These are phyloP conservation scores for Eucalyptus tenuipes DNA, from an alignment of 345 rosid species.

Conservation along the genomic window DNA sequence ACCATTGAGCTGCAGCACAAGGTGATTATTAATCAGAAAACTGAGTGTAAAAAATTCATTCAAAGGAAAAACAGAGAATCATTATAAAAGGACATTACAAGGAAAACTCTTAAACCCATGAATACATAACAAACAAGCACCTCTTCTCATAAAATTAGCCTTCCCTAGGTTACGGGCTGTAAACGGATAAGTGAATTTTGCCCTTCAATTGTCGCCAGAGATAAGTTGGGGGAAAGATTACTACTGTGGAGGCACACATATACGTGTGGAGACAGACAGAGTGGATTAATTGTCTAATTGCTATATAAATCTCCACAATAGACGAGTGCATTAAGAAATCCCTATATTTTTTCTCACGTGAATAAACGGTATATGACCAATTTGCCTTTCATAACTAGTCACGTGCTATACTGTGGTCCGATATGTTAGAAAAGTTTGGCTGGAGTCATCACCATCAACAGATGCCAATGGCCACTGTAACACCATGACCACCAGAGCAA, in stretches of 20 bases:
- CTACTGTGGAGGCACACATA: neutral
- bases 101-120: neutral
- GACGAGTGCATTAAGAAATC: neutral
- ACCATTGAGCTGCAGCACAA: conserved; percentile 74
- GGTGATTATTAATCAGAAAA: neutral
- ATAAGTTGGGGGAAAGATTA: neutral
- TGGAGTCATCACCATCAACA: neutral
- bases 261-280: neutral
- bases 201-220: neutral
- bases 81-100: neutral
- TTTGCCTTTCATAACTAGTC: neutral
- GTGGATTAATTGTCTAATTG: neutral
- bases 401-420: neutral
- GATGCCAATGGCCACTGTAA: neutral
- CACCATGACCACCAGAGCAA: neutral
- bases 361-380: neutral
- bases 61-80: neutral
- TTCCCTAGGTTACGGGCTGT: neutral
- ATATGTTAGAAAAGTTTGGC: neutral
- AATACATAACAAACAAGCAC: neutral
- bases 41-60: neutral
- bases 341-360: neutral
- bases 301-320: neutral
- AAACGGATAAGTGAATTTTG: neutral
- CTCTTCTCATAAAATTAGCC: neutral